Evolutionary conservation across 805 yeast species (phyloP), one percentile per base, ranked within the genome.

Genomic region (Hanseniaspora singularis): DNA sequence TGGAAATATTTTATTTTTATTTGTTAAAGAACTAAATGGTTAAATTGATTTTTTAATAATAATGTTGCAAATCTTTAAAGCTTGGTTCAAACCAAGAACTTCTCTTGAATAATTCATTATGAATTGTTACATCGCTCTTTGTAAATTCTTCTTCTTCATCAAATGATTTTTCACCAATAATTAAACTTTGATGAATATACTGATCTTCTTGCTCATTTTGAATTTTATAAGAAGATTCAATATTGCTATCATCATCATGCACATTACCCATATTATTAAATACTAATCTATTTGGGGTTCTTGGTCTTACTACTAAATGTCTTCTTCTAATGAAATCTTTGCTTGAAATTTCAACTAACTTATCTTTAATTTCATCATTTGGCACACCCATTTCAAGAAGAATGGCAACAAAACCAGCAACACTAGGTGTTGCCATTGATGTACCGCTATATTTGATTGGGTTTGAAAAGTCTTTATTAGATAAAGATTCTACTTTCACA

Each of bases 351-450:
- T 67, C 67, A n/a, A 71, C 57, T 9, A 82, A 49, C 32, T 59
- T 58, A 0, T 55, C 51, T 50, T 67, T 68, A 14, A 81, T 56
- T 8, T 72, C 69, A 0, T 54, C 57, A 0, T 71, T 64, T 0
- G 60, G 51, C 1, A 74, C 55, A 1, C 85, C 85, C 18, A 65
- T 62, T 28, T 76, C 71, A 42, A 81, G 56, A 33, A 78, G 54
- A 32, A 73, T 65, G 0, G 81, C 81, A 15, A 68, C 72, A 33
- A 78, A 53, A 0, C 94, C 94, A 1, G 84, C 67, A n/a, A 80
- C 78, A 5, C 73, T 68, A 0, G 94, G 94, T 2, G 88, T 64
- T 2, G 89, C 77, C 92, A 82, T 82, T 3, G 92, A 83, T 0
- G 92, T 83, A 0, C 94, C 94, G 2, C 86, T 75, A 55, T 77